phyloP scores from a whole-genome alignment of 371 early-diverging fungal species.

The Mucor circinelloides region DNA sequence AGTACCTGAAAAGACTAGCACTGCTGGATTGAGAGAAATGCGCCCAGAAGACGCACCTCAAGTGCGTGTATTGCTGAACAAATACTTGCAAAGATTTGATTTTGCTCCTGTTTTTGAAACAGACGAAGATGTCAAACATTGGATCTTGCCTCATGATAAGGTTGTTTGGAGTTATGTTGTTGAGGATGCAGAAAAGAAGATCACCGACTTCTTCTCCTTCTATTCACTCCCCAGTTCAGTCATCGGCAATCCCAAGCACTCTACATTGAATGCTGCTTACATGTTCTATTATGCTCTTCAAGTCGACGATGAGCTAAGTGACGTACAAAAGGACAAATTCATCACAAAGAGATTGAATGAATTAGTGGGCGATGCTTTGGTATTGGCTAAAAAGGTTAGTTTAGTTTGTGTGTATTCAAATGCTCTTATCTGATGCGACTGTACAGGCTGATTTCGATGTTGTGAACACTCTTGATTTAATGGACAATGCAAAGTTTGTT shows the following conservation, averaged over 20 bases:
- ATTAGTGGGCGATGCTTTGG: constrained; percentile 77
- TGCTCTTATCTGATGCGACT: background rate
- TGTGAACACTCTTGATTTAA: constrained; percentile 87
- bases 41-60: constrained; percentile 69
- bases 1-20: constrained; percentile 63
- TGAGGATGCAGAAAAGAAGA: constrained; percentile 64
- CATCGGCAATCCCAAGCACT: constrained; percentile 75
- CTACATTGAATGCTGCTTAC: constrained; percentile 88
- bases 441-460: constrained; percentile 78
- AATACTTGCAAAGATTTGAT: constrained; percentile 70
- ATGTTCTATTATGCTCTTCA: constrained; percentile 90
- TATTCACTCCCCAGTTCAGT: constrained; percentile 92
- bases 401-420: background rate
- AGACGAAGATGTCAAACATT: constrained; percentile 90
- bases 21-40: constrained; percentile 83
- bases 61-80: constrained; percentile 75
- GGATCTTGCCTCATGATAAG: constrained; percentile 81
- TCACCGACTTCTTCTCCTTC: constrained; percentile 91
- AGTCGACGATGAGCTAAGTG: constrained; percentile 19
- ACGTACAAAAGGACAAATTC: constrained; percentile 42
- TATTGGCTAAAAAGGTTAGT: constrained; percentile 72
- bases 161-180: constrained; percentile 95
- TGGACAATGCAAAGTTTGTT: constrained; percentile 79
- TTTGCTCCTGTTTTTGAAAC: constrained; percentile 74
- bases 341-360: constrained; percentile 57